These are phyloP conservation scores for Podaxis sp. DNA, from an alignment of 768 basidiomycete species.

Conservation along the genomic window DNA sequence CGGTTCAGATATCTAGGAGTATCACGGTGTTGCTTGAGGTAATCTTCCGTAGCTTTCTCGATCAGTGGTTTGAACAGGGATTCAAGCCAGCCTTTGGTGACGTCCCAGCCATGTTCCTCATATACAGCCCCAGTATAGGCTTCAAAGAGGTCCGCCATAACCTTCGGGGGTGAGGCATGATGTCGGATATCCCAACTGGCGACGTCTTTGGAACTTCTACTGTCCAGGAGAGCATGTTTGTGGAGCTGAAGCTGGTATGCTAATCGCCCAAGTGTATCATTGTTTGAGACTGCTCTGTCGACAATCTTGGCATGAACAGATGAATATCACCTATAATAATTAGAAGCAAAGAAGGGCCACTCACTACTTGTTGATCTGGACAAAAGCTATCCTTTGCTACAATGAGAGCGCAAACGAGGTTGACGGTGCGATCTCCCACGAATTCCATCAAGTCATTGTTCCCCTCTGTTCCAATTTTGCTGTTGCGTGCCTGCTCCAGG, in stretches of 20 bases:
- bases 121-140: slow-evolving; percentile 29
- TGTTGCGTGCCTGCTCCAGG: slow-evolving; percentile 24
- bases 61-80: slow-evolving; percentile 23
- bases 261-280: slow-evolving; percentile 30
- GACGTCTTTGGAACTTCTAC: slow-evolving; percentile 15
- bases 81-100: slow-evolving; percentile 24
- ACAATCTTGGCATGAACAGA: slow-evolving; percentile 18
- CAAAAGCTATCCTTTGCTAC: slow-evolving; percentile 26
- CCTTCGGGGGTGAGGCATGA: slow-evolving; percentile 25
- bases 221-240: slow-evolving; percentile 23
- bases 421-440: slow-evolving; percentile 30
- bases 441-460: slow-evolving; percentile 34
- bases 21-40: slow-evolving; percentile 15
- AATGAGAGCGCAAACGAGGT: slow-evolving; percentile 27
- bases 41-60: slow-evolving; percentile 24
- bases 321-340: background rate
- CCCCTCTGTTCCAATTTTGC: slow-evolving; percentile 20
- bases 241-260: slow-evolving; percentile 26
- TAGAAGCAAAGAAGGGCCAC: background rate
- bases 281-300: slow-evolving; percentile 25
- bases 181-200: slow-evolving; percentile 20
- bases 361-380: slow-evolving; percentile 27
- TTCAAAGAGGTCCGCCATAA: slow-evolving; percentile 31
- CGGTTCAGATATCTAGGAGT: slow-evolving; percentile 3
- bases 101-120: slow-evolving; percentile 26